These are phyloP conservation scores for Hondaea fermentalgiana DNA, from an alignment of 108 stramenopile genomes.

Conservation along the genomic window DNA sequence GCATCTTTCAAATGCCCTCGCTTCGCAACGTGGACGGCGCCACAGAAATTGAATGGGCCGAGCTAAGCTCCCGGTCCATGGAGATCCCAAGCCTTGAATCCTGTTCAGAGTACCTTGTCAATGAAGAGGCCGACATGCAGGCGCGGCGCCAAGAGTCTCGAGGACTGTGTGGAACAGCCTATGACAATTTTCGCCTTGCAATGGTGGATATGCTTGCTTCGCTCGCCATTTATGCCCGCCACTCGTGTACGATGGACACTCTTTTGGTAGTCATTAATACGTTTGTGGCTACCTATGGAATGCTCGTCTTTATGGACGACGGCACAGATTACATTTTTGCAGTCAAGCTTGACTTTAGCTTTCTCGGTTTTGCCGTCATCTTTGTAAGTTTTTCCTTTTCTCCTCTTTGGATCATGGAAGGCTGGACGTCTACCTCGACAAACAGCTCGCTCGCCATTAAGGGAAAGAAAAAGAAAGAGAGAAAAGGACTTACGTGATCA, in stretches of 20 bases:
- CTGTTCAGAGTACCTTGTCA: neutral
- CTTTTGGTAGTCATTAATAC: neutral
- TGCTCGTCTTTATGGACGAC: neutral
- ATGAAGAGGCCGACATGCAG: neutral
- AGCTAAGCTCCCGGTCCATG: neutral
- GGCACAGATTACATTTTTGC: neutral
- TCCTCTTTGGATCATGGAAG: no score
- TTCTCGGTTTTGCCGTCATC: conserved; percentile 11
- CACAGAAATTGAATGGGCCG: neutral
- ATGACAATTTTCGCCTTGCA: neutral
- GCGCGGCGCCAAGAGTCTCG: neutral
- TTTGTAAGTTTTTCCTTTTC: neutral
- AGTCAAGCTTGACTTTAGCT: neutral
- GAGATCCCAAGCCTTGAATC: neutral
- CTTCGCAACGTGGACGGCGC: neutral
- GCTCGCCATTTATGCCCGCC: neutral
- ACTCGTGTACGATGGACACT: neutral
- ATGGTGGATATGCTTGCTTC: neutral
- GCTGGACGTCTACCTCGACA: no score
- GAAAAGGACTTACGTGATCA: neutral
- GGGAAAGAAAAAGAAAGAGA: neutral
- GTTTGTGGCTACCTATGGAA: neutral
- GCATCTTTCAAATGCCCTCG: neutral
- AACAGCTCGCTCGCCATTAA: no score
- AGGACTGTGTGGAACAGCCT: neutral